phyloP scores from a whole-genome alignment of 2,329 filamentous ascomycete genomes.

The Calonectria henricotiae region DNA sequence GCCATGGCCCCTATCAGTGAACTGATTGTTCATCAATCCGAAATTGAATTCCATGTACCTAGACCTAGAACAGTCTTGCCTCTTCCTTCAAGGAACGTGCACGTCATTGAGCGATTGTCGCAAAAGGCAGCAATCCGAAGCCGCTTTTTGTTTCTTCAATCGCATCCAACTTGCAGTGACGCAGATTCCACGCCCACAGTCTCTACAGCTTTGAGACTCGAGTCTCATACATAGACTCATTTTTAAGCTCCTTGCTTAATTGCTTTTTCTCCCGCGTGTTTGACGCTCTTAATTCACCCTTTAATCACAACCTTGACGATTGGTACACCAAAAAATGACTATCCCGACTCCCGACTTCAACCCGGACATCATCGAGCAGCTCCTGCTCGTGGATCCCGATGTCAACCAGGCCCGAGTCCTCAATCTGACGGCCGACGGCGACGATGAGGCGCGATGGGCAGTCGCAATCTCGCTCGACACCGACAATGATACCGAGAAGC shows the following conservation, averaged over 20 bases:
- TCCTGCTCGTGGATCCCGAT: slow-evolving; percentile 29
- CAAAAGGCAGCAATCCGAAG: slow-evolving; percentile 19
- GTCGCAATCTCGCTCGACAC: slow-evolving; percentile 27
- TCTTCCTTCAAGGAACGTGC: slow-evolving; percentile 18
- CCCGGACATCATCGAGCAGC: slow-evolving; percentile 31
- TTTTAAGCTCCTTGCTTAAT: slow-evolving; percentile 23
- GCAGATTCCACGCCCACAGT: slow-evolving; percentile 27
- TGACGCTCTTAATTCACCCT: slow-evolving; percentile 2
- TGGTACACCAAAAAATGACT: slow-evolving; percentile 18
- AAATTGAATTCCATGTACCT: slow-evolving; percentile 24
- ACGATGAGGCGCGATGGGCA: slow-evolving; percentile 27
- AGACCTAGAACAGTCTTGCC: slow-evolving; percentile 9
- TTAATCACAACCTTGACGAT: slow-evolving; percentile 26
- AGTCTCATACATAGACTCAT: slow-evolving; percentile 29
- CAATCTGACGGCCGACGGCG: slow-evolving; percentile 18
- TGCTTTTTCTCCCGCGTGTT: background rate
- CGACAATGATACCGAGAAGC: slow-evolving; percentile 17
- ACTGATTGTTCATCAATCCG: slow-evolving; percentile 26
- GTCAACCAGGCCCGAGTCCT: slow-evolving; percentile 29
- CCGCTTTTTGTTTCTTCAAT: slow-evolving; percentile 18
- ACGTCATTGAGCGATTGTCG: slow-evolving; percentile 21
- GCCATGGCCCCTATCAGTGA: slow-evolving; percentile 5
- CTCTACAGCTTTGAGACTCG: slow-evolving; percentile 29
- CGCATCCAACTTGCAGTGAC: slow-evolving; percentile 20
- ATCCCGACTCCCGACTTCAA: slow-evolving; percentile 24